phyloP scores from a whole-genome alignment of 1,139 yeast species.

The Torulaspora globosa region DNA sequence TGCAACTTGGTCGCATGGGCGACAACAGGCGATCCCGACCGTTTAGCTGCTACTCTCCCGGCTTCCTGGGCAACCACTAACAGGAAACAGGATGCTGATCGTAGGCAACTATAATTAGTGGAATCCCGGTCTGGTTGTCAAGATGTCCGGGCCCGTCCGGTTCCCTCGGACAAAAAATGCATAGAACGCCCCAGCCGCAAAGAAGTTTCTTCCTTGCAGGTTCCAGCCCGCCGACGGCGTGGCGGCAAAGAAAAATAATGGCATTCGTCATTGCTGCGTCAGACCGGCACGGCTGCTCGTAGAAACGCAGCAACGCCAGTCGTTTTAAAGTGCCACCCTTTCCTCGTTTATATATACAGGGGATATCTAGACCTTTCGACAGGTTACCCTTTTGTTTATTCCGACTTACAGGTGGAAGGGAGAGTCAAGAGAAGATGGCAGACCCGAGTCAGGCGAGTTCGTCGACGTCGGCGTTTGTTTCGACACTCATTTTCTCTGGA shows the following conservation, averaged over 20 bases:
- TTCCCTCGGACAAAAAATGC: background rate
- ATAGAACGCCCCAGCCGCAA: conserved; percentile 4
- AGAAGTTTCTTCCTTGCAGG: background rate
- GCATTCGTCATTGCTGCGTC: background rate
- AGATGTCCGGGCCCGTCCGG: background rate
- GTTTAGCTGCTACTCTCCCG: no score
- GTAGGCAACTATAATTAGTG: background rate
- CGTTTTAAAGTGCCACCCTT: background rate
- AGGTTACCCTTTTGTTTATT: no score
- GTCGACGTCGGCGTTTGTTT: conserved; percentile 51
- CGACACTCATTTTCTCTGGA: conserved; percentile 53
- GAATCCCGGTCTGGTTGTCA: background rate
- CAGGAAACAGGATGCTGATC: background rate
- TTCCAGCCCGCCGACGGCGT: no score
- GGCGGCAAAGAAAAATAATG: no score
- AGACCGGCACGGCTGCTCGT: background rate
- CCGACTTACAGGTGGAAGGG: no score
- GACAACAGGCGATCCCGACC: background rate
- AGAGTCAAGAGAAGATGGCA: conserved; percentile 7
- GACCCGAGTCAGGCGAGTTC: conserved; percentile 22
- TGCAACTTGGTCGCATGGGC: no score
- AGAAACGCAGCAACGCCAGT: no score
- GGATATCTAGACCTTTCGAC: no score
- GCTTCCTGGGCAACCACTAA: no score
- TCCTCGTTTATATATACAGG: no score